Conservation (phyloP, 2,329 filamentous ascomycete genomes). For the Epichloe sibirici region DNA sequence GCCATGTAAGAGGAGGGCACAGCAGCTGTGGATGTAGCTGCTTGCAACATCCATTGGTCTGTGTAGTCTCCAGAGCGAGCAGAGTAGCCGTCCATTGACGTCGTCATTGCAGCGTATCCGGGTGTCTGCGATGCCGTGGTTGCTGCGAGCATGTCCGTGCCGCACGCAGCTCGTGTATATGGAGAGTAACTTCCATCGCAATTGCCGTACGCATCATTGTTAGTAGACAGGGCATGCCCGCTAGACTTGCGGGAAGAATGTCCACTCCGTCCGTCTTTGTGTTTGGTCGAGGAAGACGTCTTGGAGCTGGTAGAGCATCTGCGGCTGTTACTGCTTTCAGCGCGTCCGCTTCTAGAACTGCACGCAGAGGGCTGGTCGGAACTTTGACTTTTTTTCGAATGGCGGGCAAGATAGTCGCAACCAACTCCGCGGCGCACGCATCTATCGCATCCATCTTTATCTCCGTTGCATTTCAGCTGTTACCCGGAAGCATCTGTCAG, state of each 20-base stretch:
- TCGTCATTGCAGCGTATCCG: not conserved
- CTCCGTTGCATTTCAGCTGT: slow-evolving; percentile 26
- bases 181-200: not conserved
- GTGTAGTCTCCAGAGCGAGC: not conserved
- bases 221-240: not conserved
- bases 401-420: slow-evolving; percentile 24
- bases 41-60: not conserved
- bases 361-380: slow-evolving; percentile 4
- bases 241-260: not conserved
- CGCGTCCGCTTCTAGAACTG: slow-evolving; percentile 2
- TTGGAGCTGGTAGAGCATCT: not conserved
- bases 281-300: not conserved
- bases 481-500: not conserved
- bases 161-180: not conserved
- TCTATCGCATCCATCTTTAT: slow-evolving; percentile 25
- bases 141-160: not conserved
- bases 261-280: not conserved
- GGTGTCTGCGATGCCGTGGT: not conserved
- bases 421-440: slow-evolving; percentile 18
- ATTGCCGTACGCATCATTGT: not conserved
- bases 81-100: not conserved
- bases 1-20: not conserved
- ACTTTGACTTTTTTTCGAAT: slow-evolving; percentile 17
- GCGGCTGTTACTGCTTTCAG: slow-evolving; percentile 4
- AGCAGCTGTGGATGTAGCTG: not conserved